Percentiles rank a stretch among this genome's conserved stretches.
Conservation (phyloP, 148 eudicot genomes). For the Cornus controversa region DNA sequence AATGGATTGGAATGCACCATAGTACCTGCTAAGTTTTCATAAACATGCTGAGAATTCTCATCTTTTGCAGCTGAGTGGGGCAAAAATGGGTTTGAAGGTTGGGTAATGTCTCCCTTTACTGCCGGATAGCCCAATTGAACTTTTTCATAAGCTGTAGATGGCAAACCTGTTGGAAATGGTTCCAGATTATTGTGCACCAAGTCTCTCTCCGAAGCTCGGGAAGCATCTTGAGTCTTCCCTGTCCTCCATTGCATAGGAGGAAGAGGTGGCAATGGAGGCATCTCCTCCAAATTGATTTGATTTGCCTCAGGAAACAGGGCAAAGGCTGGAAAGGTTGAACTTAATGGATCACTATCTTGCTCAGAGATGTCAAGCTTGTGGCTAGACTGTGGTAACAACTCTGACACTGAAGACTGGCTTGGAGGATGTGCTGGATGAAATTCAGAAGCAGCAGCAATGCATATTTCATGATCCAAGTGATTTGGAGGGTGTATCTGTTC, state of each 20-base stretch:
- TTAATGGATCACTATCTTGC: constrained; percentile 25
- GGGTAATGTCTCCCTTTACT: constrained; percentile 8
- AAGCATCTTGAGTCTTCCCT: constrained; percentile 55
- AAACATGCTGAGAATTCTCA: constrained; percentile 16
- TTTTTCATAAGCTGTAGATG: constrained; percentile 21
- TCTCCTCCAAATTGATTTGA: constrained; percentile 47
- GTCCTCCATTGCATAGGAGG: constrained; percentile 97
- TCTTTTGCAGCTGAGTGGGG: constrained; percentile 16
- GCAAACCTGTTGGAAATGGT: constrained; percentile 26
- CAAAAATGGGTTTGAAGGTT: constrained; percentile 20
- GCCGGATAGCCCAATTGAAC: constrained; percentile 11
- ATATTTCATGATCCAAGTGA: constrained; percentile 18
- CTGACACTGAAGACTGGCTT: constrained; percentile 27
- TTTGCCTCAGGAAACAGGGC: constrained; percentile 34
- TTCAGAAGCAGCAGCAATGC: constrained; percentile 11
- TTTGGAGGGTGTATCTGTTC: constrained; percentile 23
- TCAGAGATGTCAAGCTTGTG: constrained; percentile 17
- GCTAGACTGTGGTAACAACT: constrained; percentile 21
- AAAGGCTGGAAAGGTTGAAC: constrained; percentile 28
- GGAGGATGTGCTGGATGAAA: constrained; percentile 23
- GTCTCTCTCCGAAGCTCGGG: constrained; percentile 34
- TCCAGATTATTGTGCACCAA: constrained; percentile 16
- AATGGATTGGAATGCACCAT: constrained; percentile 21
- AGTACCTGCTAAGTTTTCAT: constrained; percentile 20
- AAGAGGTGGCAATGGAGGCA: constrained; percentile 95